phyloP scores from a whole-genome alignment of 768 basidiomycete genomes.

The Calocybe indica region DNA sequence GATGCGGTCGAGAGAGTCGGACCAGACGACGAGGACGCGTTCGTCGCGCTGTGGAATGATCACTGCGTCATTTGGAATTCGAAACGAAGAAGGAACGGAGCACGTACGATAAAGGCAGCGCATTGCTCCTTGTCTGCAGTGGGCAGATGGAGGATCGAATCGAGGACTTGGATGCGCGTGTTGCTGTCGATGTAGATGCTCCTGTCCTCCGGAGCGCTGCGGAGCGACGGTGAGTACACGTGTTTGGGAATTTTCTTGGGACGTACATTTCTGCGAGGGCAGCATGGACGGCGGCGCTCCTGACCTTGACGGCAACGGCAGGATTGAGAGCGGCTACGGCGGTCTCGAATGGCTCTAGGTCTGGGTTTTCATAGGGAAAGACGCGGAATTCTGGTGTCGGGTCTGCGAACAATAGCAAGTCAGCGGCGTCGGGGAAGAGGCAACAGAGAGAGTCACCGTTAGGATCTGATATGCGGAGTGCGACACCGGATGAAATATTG shows the following conservation, averaged over 20 bases:
- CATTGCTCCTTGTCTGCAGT: conserved; percentile 83
- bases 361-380: conserved; percentile 75
- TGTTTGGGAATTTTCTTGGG: conserved; percentile 9
- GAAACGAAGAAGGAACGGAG: not conserved
- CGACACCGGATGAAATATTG: conserved; percentile 68
- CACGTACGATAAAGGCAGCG: conserved; percentile 76
- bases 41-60: conserved; percentile 58
- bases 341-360: conserved; percentile 71
- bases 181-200: conserved; percentile 71
- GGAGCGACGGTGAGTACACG: not conserved
- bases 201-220: conserved; percentile 48
- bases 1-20: conserved; percentile 72
- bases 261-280: conserved; percentile 61
- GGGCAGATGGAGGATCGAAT: conserved; percentile 71
- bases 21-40: conserved; percentile 81
- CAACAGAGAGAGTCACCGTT: conserved; percentile 25
- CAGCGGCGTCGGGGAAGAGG: not conserved
- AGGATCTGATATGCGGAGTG: conserved; percentile 40
- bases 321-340: conserved; percentile 69
- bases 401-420: conserved; percentile 3
- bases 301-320: conserved; percentile 76
- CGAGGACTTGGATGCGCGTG: conserved; percentile 81
- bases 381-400: conserved; percentile 56
- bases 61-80: not conserved
- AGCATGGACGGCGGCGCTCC: conserved; percentile 75